Conservation (phyloP, 1,139 yeast genomes). For the Geotrichum klebahnii region DNA sequence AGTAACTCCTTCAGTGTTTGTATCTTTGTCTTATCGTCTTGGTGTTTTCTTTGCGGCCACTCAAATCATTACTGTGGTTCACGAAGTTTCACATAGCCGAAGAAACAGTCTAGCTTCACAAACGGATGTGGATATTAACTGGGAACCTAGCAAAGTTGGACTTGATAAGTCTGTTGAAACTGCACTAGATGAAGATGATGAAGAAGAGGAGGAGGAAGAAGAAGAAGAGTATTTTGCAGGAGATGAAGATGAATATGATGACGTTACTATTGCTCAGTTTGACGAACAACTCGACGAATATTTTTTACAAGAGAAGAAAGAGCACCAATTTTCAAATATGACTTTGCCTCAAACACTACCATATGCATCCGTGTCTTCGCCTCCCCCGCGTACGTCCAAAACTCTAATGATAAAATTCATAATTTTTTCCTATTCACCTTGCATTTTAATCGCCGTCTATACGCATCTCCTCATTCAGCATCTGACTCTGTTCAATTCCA, state of each 20-base stretch:
- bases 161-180: background rate
- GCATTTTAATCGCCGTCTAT: constrained; percentile 88
- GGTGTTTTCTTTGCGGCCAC: constrained; percentile 91
- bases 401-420: constrained; percentile 43
- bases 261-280: constrained; percentile 1
- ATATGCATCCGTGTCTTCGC: background rate
- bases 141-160: too few species aligned
- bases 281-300: constrained; percentile 5
- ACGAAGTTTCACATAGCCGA: constrained; percentile 23
- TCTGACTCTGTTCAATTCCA: constrained; percentile 55
- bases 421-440: constrained; percentile 85
- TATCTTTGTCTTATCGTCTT: constrained; percentile 79
- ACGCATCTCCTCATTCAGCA: constrained; percentile 90
- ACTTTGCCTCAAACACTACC: background rate
- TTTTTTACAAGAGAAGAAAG: constrained; percentile 2
- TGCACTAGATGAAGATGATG: constrained; percentile 12
- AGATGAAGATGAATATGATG: constrained; percentile 12
- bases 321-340: too few species aligned
- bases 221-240: background rate
- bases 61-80: constrained; percentile 67
- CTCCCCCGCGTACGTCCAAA: constrained; percentile 33
- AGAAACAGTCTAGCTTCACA: background rate
- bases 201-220: background rate
- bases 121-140: background rate
- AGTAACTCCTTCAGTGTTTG: constrained; percentile 73